Evolutionary conservation across 805 yeast genomes (phyloP).

Genomic region (Blastobotrys mokoenaii): DNA sequence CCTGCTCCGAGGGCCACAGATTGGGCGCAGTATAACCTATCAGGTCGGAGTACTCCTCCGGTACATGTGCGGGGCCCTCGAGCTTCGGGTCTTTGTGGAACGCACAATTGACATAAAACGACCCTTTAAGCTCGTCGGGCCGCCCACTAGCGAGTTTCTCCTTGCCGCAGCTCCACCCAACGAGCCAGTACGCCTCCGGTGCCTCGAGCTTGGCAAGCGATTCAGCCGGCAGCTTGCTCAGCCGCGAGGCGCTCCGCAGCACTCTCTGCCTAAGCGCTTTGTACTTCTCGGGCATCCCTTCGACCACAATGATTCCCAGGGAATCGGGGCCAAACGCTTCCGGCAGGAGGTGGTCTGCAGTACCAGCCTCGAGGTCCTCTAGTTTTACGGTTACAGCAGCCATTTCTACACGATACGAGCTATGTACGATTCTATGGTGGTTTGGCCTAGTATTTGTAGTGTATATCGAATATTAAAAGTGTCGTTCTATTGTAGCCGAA

Average conservation of each 20-base stretch:
- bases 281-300: slow-evolving; percentile 34
- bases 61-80: slow-evolving; percentile 36
- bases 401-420: neutral
- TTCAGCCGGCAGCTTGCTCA: slow-evolving; percentile 34
- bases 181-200: slow-evolving; percentile 43
- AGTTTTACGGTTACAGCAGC: slow-evolving; percentile 12
- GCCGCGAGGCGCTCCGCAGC: slow-evolving; percentile 34
- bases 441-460: neutral
- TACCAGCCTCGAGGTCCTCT: slow-evolving; percentile 23
- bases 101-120: slow-evolving; percentile 51
- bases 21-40: slow-evolving; percentile 42
- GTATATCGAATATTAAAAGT: no score
- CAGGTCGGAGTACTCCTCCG: slow-evolving; percentile 26
- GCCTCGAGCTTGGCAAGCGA: slow-evolving; percentile 35
- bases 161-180: slow-evolving; percentile 56
- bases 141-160: slow-evolving; percentile 39
- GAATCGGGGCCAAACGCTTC: slow-evolving; percentile 49
- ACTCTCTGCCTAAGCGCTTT: slow-evolving; percentile 35
- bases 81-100: slow-evolving; percentile 36
- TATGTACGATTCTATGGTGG: neutral
- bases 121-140: slow-evolving; percentile 47
- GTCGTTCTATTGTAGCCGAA: no score
- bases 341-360: slow-evolving; percentile 27
- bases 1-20: slow-evolving; percentile 40
- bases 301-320: slow-evolving; percentile 45